Evolutionary conservation across 148 eudicot genomes (phyloP), one percentile per base, ranked within the genome.

Genomic region (Persicaria tinctoria): DNA sequence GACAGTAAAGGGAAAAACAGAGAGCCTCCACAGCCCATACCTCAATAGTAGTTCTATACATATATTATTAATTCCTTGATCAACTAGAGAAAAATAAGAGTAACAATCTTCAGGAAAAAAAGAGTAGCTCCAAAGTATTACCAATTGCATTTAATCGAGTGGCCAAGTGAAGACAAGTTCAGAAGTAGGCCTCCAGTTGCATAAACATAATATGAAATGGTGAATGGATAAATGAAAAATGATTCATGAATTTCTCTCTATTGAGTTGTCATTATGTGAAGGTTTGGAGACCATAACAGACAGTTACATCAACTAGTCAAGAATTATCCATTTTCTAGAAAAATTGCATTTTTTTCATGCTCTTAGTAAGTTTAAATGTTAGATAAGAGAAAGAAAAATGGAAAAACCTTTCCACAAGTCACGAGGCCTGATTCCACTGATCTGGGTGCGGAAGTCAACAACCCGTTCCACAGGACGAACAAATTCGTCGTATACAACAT

Each of bases 381-480:
- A 4, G 5, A 14, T 4, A 44, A 18, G 27, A 44, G 20, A 18
- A 27, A 46, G 60, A 7, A 32, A 78, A 56, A 27, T 23, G 10
- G 41, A 18, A 71, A 41, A 23, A 94, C 98, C 98, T 90, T 89
- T 94, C 55, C 74, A 89, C 78, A 94, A 82, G 80, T 94, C 91
- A 76, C 83, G 84, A 13, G 97, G 98, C 59, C 98, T 85, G 23
- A 94, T 94, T 72, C 98, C 98, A 76, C 98, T 94, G 73, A 94
- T 90, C 79, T 89, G 74, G n/a, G 98, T 94, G 73, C 98, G 93
- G 81, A 94, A 94, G 86, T 94, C 97, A 63, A 94, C 93, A 79
- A 94, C 97, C 73, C 87, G 90, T 7, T 94, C 98, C 16, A 92
- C 75, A 16, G 98, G 98, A 38, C 96, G 92, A 66, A 94, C 98